Percentiles rank a stretch among this genome's conserved stretches.
Evolutionary conservation across 306 rosid genomes (phyloP).

Genomic region (Macrotyloma uniflorum): DNA sequence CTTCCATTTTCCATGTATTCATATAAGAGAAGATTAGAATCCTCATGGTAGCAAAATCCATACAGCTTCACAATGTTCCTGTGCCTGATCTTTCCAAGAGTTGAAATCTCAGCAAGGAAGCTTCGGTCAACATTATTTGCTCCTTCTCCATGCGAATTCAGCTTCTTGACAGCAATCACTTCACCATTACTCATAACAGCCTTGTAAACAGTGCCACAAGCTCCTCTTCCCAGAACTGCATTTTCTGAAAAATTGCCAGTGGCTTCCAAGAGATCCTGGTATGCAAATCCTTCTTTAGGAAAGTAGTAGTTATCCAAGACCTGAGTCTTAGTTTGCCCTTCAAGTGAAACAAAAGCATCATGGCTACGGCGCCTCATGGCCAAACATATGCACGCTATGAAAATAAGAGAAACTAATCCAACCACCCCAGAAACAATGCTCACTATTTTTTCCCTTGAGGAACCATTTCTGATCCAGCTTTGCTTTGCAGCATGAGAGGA

Average conservation of each 20-base stretch:
- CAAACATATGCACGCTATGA: constrained; percentile 56
- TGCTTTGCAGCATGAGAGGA: constrained; percentile 45
- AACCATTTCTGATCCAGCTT: constrained; percentile 53
- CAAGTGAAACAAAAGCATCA: constrained; percentile 51
- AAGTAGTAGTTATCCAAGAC: constrained; percentile 67
- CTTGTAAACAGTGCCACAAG: constrained; percentile 91
- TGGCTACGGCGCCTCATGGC: constrained; percentile 52
- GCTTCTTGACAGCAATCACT: constrained; percentile 81
- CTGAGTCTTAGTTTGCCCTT: constrained; percentile 52
- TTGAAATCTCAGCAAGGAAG: constrained; percentile 84
- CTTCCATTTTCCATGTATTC: constrained; percentile 91
- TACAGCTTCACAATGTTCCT: constrained; percentile 84
- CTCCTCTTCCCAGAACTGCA: constrained; percentile 74
- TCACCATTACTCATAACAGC: constrained; percentile 70
- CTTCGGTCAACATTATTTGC: constrained; percentile 62
- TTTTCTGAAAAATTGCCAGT: constrained; percentile 69
- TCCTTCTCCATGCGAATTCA: constrained; percentile 78
- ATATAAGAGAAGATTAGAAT: constrained; percentile 81
- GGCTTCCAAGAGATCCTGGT: constrained; percentile 85
- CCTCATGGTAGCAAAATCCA: constrained; percentile 85
- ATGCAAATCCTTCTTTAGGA: constrained; percentile 81
- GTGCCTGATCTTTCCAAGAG: constrained; percentile 91
- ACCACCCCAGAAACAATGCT: constrained; percentile 55
- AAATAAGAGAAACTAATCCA: constrained; percentile 62
- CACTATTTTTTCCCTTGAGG: constrained; percentile 61